Evolutionary conservation across 306 rosid species (phyloP), one percentile per base, ranked within the genome.

Genomic region (Benincasa hispida): DNA sequence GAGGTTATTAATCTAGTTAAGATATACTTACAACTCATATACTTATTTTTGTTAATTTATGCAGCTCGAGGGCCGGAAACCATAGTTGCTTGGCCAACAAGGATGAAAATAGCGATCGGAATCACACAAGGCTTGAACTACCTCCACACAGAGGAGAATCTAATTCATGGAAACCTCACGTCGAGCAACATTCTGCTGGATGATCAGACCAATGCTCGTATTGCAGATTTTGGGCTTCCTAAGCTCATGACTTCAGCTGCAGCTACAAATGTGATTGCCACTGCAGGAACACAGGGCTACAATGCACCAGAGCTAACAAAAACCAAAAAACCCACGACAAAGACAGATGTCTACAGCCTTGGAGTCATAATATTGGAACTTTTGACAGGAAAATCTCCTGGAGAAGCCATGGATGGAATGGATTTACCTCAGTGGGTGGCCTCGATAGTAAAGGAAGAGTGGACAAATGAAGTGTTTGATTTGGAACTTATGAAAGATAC

Each of bases 351-450:
- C 5, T 93, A 93, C 87, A 90, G 96, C 85, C 94, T 93, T 48
- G 97, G 98, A 68, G 97, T 93, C 30, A 89, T 93, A 91, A 86
- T 91, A 82, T 83, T 93, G 85, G 98, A 93, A 82, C 96, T 90
- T 66, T 91, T 91, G 76, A 93, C 97, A 10, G 96, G 98, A 57
- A 93, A 91, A 81, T 89, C 96, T 73, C 96, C 98, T 5, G 92
- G 92, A 17, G 97, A 91, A 81, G 89, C 93, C 10, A 77, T 87
- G 91, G 87, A 90, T 48, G 98, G 98, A 5, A 80, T 87, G 73
- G 97, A 93, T 86, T 87, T 93, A 81, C 98, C 98, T 35, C 98
- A 87, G 68, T 93, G 98, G 98, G 97, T 93, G 79, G 98, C 98
- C 56, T 93, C 98, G 12, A 91, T 90, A 45, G 98, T 93, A 28